Percentiles rank a stretch among this genome's conserved stretches.
Evolutionary conservation across 352 stramenopile species (phyloP).

Genomic region (Paralagenidium karlingii): DNA sequence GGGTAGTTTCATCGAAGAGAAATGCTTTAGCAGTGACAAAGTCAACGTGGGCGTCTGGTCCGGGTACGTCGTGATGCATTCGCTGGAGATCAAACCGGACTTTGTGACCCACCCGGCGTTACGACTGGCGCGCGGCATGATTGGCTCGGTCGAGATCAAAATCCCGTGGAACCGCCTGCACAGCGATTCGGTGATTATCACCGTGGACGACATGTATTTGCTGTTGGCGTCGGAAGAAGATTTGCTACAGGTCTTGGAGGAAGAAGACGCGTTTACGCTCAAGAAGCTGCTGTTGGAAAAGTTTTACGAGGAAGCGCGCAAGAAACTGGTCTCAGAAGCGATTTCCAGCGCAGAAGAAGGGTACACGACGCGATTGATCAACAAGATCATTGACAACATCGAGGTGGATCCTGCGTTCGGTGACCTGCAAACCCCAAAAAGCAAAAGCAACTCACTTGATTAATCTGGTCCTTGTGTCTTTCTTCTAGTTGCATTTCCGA

Average conservation of each 20-base stretch:
- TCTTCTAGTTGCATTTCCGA: conserved; percentile 60
- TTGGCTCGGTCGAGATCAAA: conserved; percentile 81
- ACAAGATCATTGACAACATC: conserved; percentile 85
- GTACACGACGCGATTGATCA: conserved; percentile 63
- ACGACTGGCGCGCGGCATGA: conserved; percentile 58
- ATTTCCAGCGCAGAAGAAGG: conserved; percentile 26
- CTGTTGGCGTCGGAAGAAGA: conserved; percentile 70
- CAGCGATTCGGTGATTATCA: conserved; percentile 79
- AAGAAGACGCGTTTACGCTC: conserved; percentile 67
- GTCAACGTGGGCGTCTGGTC: conserved; percentile 83
- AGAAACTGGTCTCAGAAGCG: conserved; percentile 28
- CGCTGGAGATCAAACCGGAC: conserved; percentile 71
- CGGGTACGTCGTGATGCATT: conserved; percentile 71
- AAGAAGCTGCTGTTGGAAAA: conserved; percentile 80
- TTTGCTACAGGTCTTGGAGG: conserved; percentile 55
- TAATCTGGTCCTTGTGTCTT: conserved; percentile 1
- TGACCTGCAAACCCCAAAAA: no score
- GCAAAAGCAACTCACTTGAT: background rate
- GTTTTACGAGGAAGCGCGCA: conserved; percentile 56
- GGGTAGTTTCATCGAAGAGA: conserved; percentile 77
- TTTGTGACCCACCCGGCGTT: conserved; percentile 46
- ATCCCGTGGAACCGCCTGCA: conserved; percentile 84
- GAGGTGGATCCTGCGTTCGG: conserved; percentile 21
- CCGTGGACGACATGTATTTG: conserved; percentile 78
- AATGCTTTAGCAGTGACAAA: conserved; percentile 82